Evolutionary conservation across 257 asterid species (phyloP), one percentile per base, ranked within the genome.

Genomic region (Nicotiana obtusifolia): DNA sequence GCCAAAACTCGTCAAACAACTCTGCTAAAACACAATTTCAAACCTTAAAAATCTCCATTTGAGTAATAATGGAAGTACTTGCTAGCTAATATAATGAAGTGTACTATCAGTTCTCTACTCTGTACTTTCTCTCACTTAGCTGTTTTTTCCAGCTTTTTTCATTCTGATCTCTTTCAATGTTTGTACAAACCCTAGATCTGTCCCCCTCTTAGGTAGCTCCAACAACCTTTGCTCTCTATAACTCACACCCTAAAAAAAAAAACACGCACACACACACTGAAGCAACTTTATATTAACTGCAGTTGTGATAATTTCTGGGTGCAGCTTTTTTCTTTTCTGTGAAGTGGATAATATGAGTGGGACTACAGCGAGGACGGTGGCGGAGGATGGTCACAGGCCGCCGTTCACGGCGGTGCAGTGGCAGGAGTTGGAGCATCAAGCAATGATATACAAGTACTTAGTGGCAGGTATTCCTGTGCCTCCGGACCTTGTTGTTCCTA

Each of bases 101-200:
- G 26, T 35, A 68, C 80, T 75, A 75, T 13, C 16, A 11, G 9
- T 76, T 59, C 57, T 59, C 76, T 68, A 62, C 84, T 76, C 79
- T 64, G 83, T 60, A 65, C 82, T 82, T 82, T 85, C 33, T 16
- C 49, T 41, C 49, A 41, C 49, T 41, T 41, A 41, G 49, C 49
- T 41, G 49, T 41, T 41, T 41, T 7, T 41, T 41, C 49, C 49
- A 41, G 49, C 49, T 41, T 41, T 41, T 41, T 41, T 41, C 49
- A 41, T 41, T 41, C 49, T 41, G 49, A 9, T 41, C 11, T 41
- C 73, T 71, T 78, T 86, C 88, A 57, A 83, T 91, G 93, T 91
- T 86, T 90, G 87, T 87, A 85, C 86, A 89, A 94, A 91, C 97
- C 95, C 97, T 91, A 93, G 97, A 94, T 94, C 96, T 93, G 97